phyloP scores from a whole-genome alignment of 306 rosid species.

The Fragaria iinumae region DNA sequence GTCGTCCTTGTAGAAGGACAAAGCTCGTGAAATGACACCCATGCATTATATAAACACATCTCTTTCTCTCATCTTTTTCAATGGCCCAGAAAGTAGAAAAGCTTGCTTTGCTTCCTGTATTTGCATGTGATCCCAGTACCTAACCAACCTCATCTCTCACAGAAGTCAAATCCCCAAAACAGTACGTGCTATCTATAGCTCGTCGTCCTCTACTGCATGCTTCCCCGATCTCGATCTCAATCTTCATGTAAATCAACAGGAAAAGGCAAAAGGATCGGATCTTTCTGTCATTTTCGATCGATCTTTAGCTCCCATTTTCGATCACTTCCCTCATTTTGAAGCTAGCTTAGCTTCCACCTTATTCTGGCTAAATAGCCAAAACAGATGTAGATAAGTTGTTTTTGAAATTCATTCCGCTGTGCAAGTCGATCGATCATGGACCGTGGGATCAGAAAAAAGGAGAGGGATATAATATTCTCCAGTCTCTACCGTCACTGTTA shows the following conservation, averaged over 20 bases:
- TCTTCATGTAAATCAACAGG: background rate
- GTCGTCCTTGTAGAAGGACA: slow-evolving; percentile 27
- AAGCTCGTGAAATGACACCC: slow-evolving; percentile 51
- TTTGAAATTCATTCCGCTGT: background rate
- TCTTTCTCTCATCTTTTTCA: background rate
- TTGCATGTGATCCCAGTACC: slow-evolving; percentile 3
- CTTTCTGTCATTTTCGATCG: slow-evolving; percentile 2
- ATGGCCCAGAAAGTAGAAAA: slow-evolving; percentile 9
- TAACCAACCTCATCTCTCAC: background rate
- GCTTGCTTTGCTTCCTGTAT: background rate
- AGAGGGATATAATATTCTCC: no score
- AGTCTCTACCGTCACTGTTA: background rate
- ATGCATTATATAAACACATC: background rate
- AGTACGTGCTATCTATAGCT: background rate
- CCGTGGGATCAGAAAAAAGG: background rate
- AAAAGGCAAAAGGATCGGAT: background rate
- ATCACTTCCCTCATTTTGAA: background rate
- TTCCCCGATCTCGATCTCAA: background rate
- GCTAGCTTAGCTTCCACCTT: background rate
- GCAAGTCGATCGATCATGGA: background rate
- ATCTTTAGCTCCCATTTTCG: background rate
- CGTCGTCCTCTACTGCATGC: background rate
- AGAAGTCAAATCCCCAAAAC: background rate
- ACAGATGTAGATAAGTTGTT: background rate
- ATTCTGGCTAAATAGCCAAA: background rate